phyloP scores from a whole-genome alignment of 139 green algal species.

The Mesotaenium endlicherianum region DNA sequence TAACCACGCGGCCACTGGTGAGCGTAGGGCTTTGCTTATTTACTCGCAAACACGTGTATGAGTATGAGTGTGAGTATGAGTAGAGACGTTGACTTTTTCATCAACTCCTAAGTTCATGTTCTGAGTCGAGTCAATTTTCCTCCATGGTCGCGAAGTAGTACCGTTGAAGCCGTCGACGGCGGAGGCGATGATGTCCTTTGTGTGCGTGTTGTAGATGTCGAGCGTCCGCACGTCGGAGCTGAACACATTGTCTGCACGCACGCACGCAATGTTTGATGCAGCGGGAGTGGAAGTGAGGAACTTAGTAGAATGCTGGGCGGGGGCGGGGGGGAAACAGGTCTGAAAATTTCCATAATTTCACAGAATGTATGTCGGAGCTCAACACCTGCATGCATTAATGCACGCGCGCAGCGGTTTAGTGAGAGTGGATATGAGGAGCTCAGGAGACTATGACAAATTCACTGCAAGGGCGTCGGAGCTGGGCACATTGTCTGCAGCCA shows the following conservation, averaged over 20 bases:
- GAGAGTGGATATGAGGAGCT: too few relatives aligned
- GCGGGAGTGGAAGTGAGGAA: too few relatives aligned
- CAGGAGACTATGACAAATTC: too few relatives aligned
- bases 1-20: not conserved
- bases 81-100: not conserved
- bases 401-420: too few relatives aligned
- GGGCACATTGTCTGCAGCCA: too few relatives aligned
- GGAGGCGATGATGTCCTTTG: slow-evolving; percentile 34
- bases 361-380: not conserved
- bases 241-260: slow-evolving; percentile 34
- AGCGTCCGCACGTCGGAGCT: not conserved
- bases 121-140: not conserved
- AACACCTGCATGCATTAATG: not conserved
- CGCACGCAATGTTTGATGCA: too few relatives aligned
- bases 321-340: too few relatives aligned
- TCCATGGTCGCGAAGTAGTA: not conserved
- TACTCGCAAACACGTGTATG: not conserved
- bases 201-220: slow-evolving; percentile 32
- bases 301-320: too few relatives aligned
- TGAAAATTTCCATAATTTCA: not conserved
- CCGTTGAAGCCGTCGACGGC: slow-evolving; percentile 41
- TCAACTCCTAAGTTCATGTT: not conserved
- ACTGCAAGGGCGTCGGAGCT: too few relatives aligned
- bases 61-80: not conserved
- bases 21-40: not conserved